Base-by-base conservation (phyloP, 192 early-diverging fungal genomes). In the Dimargaris verticillata region DNA sequence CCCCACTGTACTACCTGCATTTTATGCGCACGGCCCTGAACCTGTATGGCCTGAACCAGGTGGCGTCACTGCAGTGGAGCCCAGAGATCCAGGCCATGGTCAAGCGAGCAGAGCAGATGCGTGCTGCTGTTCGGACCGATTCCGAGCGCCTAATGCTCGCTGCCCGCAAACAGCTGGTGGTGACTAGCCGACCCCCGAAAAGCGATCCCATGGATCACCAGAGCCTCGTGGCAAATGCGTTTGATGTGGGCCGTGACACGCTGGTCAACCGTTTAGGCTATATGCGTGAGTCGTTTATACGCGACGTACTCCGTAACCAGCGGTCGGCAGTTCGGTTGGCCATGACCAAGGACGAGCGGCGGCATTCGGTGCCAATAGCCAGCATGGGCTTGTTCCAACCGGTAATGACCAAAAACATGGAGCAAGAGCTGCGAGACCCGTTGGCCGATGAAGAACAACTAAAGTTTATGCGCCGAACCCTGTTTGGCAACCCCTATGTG, bases 401-500 rank as follows among this genome's bases (percentile, higher is more conserved):
- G 13, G 71, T 72, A 15, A 83, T 84, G 78, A 63, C 70, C n/a
- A 68, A 72, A 11, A 61, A 71, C 41, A 75, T 73, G 26, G 67
- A 71, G 33, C 72, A 77, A 13, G 78, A 74, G 28, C 69, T 83
- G 17, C 72, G 85, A 50, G 79, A 85, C 60, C 84, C 87, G 12
- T 66, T 83, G 42, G 63, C 81, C 43, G 80, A 82, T 49, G 87
- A 87, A 61, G 83, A 85, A 15, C 71, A 70, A 2, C 63, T 74
- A 17, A 72, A 71, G 61, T 72, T 75, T 55, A 70, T 74, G 15
- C 76, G 73, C 25, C 60, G 75, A 25, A 81, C 81, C 13, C 78
- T 87, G 76, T 89, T 87, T 72, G 87, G 87, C 28, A 89, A 87
- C 60, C 85, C 85, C 0, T 89, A 84, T 60, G 71, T 75, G 61